phyloP scores from a whole-genome alignment of 129 eudicot genomes.

The Erigeron canadensis region DNA sequence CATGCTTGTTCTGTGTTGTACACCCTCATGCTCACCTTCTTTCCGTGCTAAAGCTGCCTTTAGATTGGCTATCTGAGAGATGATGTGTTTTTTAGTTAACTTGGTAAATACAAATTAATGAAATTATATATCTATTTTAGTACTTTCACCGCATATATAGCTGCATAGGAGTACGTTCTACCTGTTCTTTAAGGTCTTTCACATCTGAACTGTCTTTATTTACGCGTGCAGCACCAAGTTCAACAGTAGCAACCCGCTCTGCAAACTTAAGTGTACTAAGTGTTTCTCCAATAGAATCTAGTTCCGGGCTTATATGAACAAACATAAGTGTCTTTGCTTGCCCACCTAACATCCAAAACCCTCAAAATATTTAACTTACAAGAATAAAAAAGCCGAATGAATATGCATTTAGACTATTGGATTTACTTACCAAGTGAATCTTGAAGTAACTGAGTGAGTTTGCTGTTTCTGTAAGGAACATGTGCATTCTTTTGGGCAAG shows the following conservation, averaged over 20 bases:
- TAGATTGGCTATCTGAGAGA: slow-evolving; percentile 70
- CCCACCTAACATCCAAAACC: slow-evolving; percentile 54
- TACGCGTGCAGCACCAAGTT: slow-evolving; percentile 93
- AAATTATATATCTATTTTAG: neutral
- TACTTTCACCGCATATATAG: neutral
- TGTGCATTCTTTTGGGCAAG: slow-evolving; percentile 92
- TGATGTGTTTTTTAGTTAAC: neutral
- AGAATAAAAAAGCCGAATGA: neutral
- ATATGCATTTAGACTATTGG: neutral
- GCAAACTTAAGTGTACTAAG: slow-evolving; percentile 97
- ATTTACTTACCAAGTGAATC: slow-evolving; percentile 82
- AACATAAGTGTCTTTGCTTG: slow-evolving; percentile 98
- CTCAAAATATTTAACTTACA: neutral
- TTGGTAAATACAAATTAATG: neutral
- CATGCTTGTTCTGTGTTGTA: slow-evolving; percentile 13
- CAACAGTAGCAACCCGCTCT: slow-evolving; percentile 91
- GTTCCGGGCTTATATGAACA: slow-evolving; percentile 97
- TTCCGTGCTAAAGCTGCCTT: slow-evolving; percentile 83
- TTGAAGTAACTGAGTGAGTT: slow-evolving; percentile 94
- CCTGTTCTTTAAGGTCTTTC: slow-evolving; percentile 96
- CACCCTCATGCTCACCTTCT: slow-evolving; percentile 54
- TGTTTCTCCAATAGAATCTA: slow-evolving; percentile 92
- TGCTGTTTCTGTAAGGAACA: slow-evolving; percentile 92
- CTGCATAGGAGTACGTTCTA: neutral
- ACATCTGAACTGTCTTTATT: slow-evolving; percentile 78